Conservation (phyloP, 768 basidiomycete species). For the Butyriboletus loyo region DNA sequence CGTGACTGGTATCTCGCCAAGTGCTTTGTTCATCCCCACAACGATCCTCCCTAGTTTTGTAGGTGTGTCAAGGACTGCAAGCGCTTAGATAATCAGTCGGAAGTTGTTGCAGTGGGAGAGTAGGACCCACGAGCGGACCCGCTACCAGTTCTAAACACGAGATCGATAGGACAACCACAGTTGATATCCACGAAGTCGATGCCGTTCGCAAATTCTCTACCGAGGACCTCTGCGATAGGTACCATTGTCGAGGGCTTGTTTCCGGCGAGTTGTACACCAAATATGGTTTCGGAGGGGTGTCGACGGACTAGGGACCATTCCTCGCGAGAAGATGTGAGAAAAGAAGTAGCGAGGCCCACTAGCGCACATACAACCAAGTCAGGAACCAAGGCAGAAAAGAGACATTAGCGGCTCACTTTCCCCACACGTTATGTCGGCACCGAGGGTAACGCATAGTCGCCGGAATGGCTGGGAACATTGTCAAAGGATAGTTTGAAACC, state of each 20-base stretch:
- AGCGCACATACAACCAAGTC: not conserved
- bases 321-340: constrained; percentile 82
- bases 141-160: constrained; percentile 89
- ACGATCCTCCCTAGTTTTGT: constrained; percentile 83
- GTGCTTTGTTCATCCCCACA: constrained; percentile 84
- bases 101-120: not conserved
- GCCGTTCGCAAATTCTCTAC: constrained; percentile 57
- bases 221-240: constrained; percentile 78
- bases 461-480: constrained; percentile 72
- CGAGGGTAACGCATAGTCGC: constrained; percentile 78
- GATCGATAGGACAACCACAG: constrained; percentile 95
- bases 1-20: constrained; percentile 89
- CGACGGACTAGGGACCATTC: constrained; percentile 93
- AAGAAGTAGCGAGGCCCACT: constrained; percentile 94
- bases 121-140: constrained; percentile 76
- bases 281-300: constrained; percentile 81
- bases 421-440: constrained; percentile 93
- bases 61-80: constrained; percentile 75
- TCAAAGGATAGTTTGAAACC: not conserved
- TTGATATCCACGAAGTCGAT: constrained; percentile 95
- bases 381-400: not conserved
- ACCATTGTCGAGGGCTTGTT: constrained; percentile 78
- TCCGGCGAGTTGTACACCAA: constrained; percentile 92
- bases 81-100: not conserved
- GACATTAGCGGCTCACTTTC: constrained; percentile 57